These are phyloP conservation scores for Candida loeiensis DNA, from an alignment of 805 yeast species.

Conservation along the genomic window DNA sequence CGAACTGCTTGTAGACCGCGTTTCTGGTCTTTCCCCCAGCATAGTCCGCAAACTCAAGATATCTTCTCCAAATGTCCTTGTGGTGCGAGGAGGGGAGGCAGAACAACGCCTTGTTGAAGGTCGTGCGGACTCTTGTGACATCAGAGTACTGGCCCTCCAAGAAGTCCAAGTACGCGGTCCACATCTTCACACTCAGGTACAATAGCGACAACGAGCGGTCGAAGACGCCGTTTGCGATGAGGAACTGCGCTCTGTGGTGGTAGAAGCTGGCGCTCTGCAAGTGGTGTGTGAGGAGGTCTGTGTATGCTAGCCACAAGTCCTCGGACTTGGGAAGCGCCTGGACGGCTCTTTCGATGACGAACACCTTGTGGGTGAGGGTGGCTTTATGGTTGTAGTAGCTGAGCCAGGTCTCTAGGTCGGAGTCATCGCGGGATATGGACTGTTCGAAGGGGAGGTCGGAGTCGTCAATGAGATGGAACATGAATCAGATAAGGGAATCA, in stretches of 20 bases:
- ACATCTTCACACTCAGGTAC: constrained; percentile 45
- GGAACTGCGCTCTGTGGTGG: constrained; percentile 27
- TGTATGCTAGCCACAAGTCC: constrained; percentile 53
- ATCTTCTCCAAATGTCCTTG: constrained; percentile 36
- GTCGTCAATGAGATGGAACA: not conserved
- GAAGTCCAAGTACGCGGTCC: constrained; percentile 50
- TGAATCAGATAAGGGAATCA: too few species aligned
- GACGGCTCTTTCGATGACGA: constrained; percentile 53
- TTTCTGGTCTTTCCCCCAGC: constrained; percentile 42
- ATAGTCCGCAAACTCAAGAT: constrained; percentile 52
- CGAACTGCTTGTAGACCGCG: constrained; percentile 27
- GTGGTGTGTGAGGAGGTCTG: constrained; percentile 37
- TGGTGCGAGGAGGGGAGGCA: constrained; percentile 52
- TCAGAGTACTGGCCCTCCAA: constrained; percentile 29
- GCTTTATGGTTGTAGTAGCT: constrained; percentile 31
- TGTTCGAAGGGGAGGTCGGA: constrained; percentile 37
- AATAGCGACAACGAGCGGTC: constrained; percentile 44
- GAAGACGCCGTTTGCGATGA: constrained; percentile 41
- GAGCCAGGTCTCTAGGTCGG: constrained; percentile 41
- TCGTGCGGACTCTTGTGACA: constrained; percentile 36
- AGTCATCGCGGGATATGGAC: constrained; percentile 30
- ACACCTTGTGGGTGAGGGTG: constrained; percentile 34
- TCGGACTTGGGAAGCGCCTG: constrained; percentile 41
- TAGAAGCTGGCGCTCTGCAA: constrained; percentile 25
- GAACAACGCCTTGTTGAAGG: constrained; percentile 50